Base-by-base conservation (phyloP, 2,329 filamentous ascomycete species). In the Fusarium sp. region DNA sequence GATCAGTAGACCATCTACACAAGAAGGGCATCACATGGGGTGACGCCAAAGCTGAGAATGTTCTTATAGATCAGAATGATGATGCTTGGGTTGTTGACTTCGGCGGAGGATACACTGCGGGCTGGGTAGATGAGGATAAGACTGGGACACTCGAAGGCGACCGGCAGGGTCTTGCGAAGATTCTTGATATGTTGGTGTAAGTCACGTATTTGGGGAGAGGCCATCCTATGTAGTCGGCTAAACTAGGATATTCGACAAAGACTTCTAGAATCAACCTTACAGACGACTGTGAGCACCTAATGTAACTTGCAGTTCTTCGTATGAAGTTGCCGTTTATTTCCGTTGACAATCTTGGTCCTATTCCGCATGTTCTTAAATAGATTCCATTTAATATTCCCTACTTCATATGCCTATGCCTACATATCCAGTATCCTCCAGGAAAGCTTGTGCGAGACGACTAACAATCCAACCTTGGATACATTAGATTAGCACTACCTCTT, bases 51-150 rank as follows among this genome's bases (percentile, higher is more conserved):
- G 30, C 44, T 0, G 59, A 39, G 3, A 66, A 66, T 11, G 24
- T 66, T 13, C 38, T 64, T 9, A 35, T 64, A 1, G 59, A 57
- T 18, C 36, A 30, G 17, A 14, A 57, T 7, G 5, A 57, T 15
- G 22, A 66, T 50, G 63, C 63, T 20, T 66, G 63, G 59, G 8
- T 66, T 13, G 12, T 51, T 17, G 59, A 64, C 18, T 66, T 66
- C 11, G 63, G 63, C 0, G 59, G 50, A 13, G 24, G 63, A 2
- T 66, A 51, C 3, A 57, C 50, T 0, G 2, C 10, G 6, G 59
- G 59, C 12, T 66, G 59, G 50, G 38, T 66, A 24, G 48, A 53
- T 8, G 22, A 32, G 13, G 28, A 47, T 8, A 50, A 44, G 24
- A 7, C 44, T 2, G 63, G 22, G 6, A 56, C 59, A 20, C 6